phyloP scores from a whole-genome alignment of 129 eudicot species.

The Helianthus annuus region DNA sequence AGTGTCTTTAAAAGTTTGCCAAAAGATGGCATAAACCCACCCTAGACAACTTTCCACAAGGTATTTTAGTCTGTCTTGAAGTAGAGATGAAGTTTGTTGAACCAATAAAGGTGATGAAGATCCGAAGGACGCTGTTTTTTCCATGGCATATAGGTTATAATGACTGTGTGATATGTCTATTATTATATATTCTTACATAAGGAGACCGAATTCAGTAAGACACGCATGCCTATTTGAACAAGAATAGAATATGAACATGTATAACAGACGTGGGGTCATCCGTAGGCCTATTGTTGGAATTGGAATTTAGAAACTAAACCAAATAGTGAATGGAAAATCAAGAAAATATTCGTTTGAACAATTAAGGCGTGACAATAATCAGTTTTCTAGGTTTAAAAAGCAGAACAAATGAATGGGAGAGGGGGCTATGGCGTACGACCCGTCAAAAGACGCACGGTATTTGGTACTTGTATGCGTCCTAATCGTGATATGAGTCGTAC shows the following conservation, averaged over 20 bases:
- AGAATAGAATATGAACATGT: too few relatives aligned
- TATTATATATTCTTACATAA: background rate
- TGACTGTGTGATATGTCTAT: background rate
- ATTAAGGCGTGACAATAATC: too few relatives aligned
- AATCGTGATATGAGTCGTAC: too few relatives aligned
- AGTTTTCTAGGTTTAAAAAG: too few relatives aligned
- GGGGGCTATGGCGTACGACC: too few relatives aligned
- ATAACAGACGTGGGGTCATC: background rate
- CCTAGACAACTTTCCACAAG: slow-evolving; percentile 31
- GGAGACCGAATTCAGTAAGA: too few relatives aligned
- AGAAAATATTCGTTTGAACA: too few relatives aligned
- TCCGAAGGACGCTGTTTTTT: background rate
- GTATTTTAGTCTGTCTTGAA: slow-evolving; percentile 3
- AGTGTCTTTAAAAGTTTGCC: slow-evolving; percentile 43
- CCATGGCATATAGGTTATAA: background rate
- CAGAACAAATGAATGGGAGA: too few relatives aligned
- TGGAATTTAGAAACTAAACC: background rate
- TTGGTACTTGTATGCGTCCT: too few relatives aligned
- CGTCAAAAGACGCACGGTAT: too few relatives aligned
- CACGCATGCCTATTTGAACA: too few relatives aligned
- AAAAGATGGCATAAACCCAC: slow-evolving; percentile 53
- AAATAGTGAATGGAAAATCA: background rate
- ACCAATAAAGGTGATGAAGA: background rate
- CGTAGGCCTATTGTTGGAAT: background rate
- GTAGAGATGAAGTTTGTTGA: background rate